Percentiles rank a stretch among this genome's conserved stretches.
Evolutionary conservation across 352 stramenopile species (phyloP).

Genomic region (Thalassiosira sp.): DNA sequence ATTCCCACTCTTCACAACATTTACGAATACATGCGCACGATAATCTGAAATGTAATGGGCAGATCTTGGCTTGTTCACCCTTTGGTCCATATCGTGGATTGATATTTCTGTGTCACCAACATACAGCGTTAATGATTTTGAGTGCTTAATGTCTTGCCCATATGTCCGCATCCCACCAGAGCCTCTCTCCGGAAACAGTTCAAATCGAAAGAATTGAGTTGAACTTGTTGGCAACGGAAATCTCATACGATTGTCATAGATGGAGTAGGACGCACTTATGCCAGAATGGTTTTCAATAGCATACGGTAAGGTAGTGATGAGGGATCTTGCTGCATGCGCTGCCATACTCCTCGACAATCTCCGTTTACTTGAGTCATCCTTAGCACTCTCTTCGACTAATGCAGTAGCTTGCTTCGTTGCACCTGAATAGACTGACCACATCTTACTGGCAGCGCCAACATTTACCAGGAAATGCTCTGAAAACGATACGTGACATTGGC

Average conservation of each 20-base stretch:
- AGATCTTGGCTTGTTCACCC: slow-evolving; percentile 50
- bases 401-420: slow-evolving; percentile 56
- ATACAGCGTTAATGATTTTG: slow-evolving; percentile 72
- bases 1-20: slow-evolving; percentile 77
- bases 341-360: slow-evolving; percentile 63
- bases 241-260: slow-evolving; percentile 39
- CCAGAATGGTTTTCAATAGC: slow-evolving; percentile 82
- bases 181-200: slow-evolving; percentile 67
- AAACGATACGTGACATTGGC: slow-evolving; percentile 79
- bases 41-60: slow-evolving; percentile 57
- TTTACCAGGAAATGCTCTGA: slow-evolving; percentile 84
- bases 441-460: slow-evolving; percentile 72
- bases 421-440: slow-evolving; percentile 82
- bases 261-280: slow-evolving; percentile 59
- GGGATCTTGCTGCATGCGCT: slow-evolving; percentile 70
- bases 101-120: slow-evolving; percentile 51
- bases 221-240: slow-evolving; percentile 52
- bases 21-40: slow-evolving; percentile 58
- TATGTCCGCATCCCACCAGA: slow-evolving; percentile 36
- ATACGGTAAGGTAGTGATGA: slow-evolving; percentile 80
- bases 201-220: slow-evolving; percentile 82
- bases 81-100: slow-evolving; percentile 73
- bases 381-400: slow-evolving; percentile 47
- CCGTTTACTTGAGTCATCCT: slow-evolving; percentile 42
- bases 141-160: slow-evolving; percentile 60